Evolutionary conservation across 2,329 filamentous ascomycete species (phyloP), one percentile per base, ranked within the genome.

Genomic region (Stenocarpella maydis): DNA sequence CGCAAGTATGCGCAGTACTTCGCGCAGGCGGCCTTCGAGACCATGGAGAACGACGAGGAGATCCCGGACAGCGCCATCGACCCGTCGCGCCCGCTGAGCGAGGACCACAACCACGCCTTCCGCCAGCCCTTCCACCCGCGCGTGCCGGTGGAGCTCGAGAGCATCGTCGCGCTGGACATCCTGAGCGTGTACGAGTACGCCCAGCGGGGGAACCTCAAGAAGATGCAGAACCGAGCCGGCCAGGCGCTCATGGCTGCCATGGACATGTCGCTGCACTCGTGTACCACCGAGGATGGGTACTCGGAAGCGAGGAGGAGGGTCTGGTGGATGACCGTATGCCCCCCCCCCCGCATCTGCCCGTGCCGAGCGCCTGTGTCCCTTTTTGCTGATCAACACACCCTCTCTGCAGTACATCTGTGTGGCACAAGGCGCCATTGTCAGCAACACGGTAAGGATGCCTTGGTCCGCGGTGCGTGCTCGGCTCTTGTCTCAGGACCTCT

Each of bases 171-270:
- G 3, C 76, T 86, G 41, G 77, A 84, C 60, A 72, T 87, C 15
- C 75, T 87, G 2, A 84, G 83, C 72, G 79, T 85, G 6, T 87
- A 86, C 73, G 85, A 87, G 74, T 87, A 87, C 75, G 81, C 83
- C 0, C 84, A 87, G 70, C 79, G 85, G 7, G 85, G 85, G 1
- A 87, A 87, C 72, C 75, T 86, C 71, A 82, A 83, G 71, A 86
- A 86, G 74, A 85, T 86, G 83, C 78, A 81, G 66, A 81, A 79
- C 68, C 79, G 84, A 65, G 81, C 84, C 1, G 83, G 82, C 0
- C 81, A 85, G 68, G 84, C 85, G 3, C 73, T 86, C 45, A 78
- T 83, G 70, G 74, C 80, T 19, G 84, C 84, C 9, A 83, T 85
- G 79, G 80, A 79, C 39, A 73, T 83, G 28, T 79, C 77, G 7